Evolutionary conservation across 768 basidiomycete species (phyloP), one percentile per base, ranked within the genome.

Genomic region (Infundibulicybe gibba): DNA sequence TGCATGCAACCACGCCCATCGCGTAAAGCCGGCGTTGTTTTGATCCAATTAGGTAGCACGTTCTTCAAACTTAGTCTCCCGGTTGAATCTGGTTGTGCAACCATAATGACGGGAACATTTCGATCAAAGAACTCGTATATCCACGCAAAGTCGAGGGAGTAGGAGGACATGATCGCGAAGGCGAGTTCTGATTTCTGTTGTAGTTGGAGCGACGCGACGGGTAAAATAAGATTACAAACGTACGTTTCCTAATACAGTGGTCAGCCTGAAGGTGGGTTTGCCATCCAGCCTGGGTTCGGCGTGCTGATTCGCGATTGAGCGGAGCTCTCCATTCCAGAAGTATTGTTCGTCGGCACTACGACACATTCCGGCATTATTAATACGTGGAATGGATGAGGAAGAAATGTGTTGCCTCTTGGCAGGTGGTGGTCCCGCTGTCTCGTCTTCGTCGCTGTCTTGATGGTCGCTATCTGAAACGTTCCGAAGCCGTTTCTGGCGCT

Each of bases 151-250:
- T 87, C 81, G 31, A 82, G 67, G 9, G 81, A 71, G 58, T 81
- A 94, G 0, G 87, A 83, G 4, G 90, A 86, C 30, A 94, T 60
- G 45, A 94, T 85, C 2, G 87, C 84, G 46, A 94, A 85, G 14
- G 76, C 65, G 47, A 94, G 68, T 10, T 90, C 83, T 2, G 75
- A 70, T 72, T 76, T 85, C 88, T 87, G 58, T 17, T 48, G 41
- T 40, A 50, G 43, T 39, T 41, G 41, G 41, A 40, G 43, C 32
- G 37, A 47, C 16, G 33, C 15, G 34, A 42, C 37, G 39, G 35
- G 32, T 8, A 30, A 16, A 41, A 44, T 49, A 43, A 37, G 41
- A 31, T 15, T 31, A 49, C 41, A 16, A 40, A 69, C 75, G 56
- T 59, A 93, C 91, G 48, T 81, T 73, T 40, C 88, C 88, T 31